Evolutionary conservation across 495 filamentous ascomycete genomes (phyloP), one percentile per base, ranked within the genome.

Genomic region (Penicillium soppii): DNA sequence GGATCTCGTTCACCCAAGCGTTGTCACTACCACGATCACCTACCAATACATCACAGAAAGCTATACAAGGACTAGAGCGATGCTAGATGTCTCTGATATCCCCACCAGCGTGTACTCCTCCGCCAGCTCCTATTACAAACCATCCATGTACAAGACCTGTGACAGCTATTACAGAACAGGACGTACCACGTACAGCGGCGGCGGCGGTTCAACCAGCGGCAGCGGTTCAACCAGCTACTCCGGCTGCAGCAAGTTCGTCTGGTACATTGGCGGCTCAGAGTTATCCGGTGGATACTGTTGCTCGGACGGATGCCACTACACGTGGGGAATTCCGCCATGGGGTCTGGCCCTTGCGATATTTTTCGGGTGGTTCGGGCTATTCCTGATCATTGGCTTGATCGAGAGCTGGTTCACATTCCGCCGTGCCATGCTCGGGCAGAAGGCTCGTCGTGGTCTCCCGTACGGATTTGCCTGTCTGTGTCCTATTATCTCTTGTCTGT

Each of bases 361-460:
- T 26, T 53, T 70, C 21, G 50, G 68, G 7, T 66, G 59, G 62
- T 53, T 71, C 17, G 57, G 71, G 2, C 39, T 70, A 7, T 58
- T 72, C 43, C 66, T 77, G 42, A 33, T 77, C 22, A 56, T 75
- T 15, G 69, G 72, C 7, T 62, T 76, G 27, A 10, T 70, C 37
- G 74, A 77, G 45, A 70, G 57, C 29, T 79, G 59, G 53, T 58
- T 71, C 43, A 72, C 70, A 47, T 77, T 77, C 63, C 67, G 72
- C 8, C 61, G 71, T 4, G 54, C 73, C 39, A 75, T 76, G 68
- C 47, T 67, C 1, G 74, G 75, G 3, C 54, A 60, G 47, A 55
- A 65, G 16, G 54, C 61, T 5, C 67, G 72, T 3, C 69, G 75
- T 7, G 68, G 74, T 21, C 54, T 72, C n/a, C 74, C 75, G 13